Percentiles rank a stretch among this genome's conserved stretches.
Evolutionary conservation across 164 flowering plant genomes (phyloP).

Genomic region (Dillenia suffruticosa): DNA sequence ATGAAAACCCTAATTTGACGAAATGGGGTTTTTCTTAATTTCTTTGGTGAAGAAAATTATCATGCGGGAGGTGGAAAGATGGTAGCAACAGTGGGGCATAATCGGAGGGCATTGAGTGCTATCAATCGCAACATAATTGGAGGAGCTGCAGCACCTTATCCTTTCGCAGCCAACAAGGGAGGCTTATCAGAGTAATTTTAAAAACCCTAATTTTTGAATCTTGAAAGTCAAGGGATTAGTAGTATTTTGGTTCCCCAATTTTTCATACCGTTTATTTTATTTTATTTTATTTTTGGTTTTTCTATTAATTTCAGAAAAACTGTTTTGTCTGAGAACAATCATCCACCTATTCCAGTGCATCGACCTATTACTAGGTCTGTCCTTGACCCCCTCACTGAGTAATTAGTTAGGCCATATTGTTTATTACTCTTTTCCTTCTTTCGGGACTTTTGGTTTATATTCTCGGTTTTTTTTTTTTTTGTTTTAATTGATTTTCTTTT

Average conservation of each 20-base stretch:
- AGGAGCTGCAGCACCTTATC: conserved; percentile 52
- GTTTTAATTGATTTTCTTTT: neutral
- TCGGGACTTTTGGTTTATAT: neutral
- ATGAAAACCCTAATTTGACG: conserved; percentile 4
- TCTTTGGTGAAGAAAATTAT: conserved; percentile 16
- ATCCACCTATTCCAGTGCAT: conserved; percentile 37
- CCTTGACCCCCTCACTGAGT: neutral
- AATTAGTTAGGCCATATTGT: neutral
- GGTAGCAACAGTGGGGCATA: conserved; percentile 31
- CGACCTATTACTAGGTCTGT: conserved; percentile 77
- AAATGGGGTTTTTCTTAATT: conserved; percentile 1
- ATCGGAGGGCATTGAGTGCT: conserved; percentile 65
- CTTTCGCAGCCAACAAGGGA: conserved; percentile 52
- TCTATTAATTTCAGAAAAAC: conserved; percentile 27
- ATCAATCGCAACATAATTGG: conserved; percentile 52
- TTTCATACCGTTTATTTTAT: neutral
- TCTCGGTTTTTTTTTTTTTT: neutral
- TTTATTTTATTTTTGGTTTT: neutral
- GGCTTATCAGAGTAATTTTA: conserved; percentile 41
- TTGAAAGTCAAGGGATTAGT: neutral
- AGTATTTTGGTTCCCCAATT: neutral
- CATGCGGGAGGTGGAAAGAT: conserved; percentile 36
- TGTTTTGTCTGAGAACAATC: conserved; percentile 30
- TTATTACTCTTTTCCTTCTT: neutral
- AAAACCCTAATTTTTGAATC: conserved; percentile 7